Evolutionary conservation across 2,329 filamentous ascomycete species (phyloP), one percentile per base, ranked within the genome.

Genomic region (Xylariales sp.): DNA sequence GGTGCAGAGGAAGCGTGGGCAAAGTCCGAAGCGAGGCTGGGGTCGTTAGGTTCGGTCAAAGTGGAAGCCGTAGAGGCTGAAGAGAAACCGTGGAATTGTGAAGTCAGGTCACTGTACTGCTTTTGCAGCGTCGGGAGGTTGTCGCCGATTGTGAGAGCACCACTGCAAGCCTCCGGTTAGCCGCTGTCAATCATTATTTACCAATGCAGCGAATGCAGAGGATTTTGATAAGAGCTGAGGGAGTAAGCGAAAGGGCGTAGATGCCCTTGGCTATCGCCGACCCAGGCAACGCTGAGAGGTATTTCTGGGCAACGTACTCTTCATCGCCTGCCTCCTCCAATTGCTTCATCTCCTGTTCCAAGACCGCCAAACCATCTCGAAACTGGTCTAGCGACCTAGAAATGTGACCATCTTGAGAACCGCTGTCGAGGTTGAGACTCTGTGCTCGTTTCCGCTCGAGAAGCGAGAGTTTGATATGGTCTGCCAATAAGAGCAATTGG

Each of bases 401-500:
- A 50, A 97, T 90, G 60, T 95, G 86, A 28, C 85, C 84, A 66
- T 96, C 89, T 62, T 95, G 88, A 15, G 83, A 81, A 57, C 85
- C 85, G 35, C 79, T 79, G 42, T 88, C 79, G 40, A 95, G 76
- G 50, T 88, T 82, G 30, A 95, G 75, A 12, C 81, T 85, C 53
- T 88, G 80, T 33, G 90, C 88, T 41, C 91, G 83, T 66, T 95
- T 84, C 41, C 91, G 82, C 69, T 97, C 93, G 18, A 97, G 81
- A 13, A 98, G 76, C 12, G 90, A 95, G 44, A 97, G 79, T 66
- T 97, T 96, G 72, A 97, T 87, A 65, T 97, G 91, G 67, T 98
- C 93, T 55, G 90, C 88, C 41, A 97, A 80, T 38, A 97, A 83
- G 60, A 90, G 88, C 50, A 97, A 83, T 63, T 96, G 90, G 55